Evolutionary conservation across 1,139 yeast species (phyloP), one percentile per base, ranked within the genome.

Genomic region (Lodderomyces orthopsilosis): DNA sequence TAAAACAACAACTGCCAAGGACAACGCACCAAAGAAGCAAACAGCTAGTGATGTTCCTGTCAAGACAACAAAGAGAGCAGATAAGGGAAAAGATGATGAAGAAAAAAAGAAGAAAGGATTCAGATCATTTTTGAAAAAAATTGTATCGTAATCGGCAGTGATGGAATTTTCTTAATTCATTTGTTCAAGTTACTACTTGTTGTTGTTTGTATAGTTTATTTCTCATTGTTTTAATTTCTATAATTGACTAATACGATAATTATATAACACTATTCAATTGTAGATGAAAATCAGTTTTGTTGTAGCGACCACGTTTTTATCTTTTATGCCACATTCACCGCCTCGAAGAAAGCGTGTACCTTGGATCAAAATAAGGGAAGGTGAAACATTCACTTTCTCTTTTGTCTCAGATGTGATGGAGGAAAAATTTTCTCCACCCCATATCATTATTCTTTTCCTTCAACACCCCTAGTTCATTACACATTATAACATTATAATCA

Each of bases 31-130:
- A 15, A n/a, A 24, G 21, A 33, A 13, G n/a, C 27, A 33, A 23
- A 34, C 44, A n/a, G 41, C 37, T 26, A 26, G 41, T 13, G 36
- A 28, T 32, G 41, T 51, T 10, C 43, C 44, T 5, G 41, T 30
- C 9, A 37, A 26, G 18, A 28, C 40, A 6, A 14, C 30, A 23
- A 36, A 22, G 21, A 22, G 17, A 19, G 8, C 28, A n/a, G 30
- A 23, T 6, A 36, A 36, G 12, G 19, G 18, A 17, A 17, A 19
- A 36, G 34, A 30, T 3, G 19, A 30, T 8, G 34, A 39, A 35
- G 41, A 41, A 46, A 52, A 40, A 52, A 53, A 53, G 44, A 47
- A 51, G 41, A 51, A 51, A 15, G 48, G 48, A 6, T 50, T 52
- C 34, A 50, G 51, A 45, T 46, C 40, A 34, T 48, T 52, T 32